Conservation (phyloP, 805 yeast species). For the Martiniozyma abietophila region DNA sequence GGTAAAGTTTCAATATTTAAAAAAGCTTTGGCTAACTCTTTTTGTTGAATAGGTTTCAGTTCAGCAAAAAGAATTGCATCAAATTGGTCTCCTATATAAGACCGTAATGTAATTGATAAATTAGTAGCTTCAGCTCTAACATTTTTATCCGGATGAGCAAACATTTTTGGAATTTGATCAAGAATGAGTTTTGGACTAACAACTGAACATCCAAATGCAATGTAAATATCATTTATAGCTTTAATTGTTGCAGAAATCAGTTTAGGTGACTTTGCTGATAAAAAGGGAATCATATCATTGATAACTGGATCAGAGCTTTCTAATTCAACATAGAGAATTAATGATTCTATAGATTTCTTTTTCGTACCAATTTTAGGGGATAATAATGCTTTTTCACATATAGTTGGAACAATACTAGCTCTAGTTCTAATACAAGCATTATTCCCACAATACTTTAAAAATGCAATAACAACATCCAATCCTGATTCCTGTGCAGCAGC, state of each 20-base stretch:
- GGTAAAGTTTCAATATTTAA: constrained; percentile 37
- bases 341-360: constrained; percentile 50
- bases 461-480: constrained; percentile 42
- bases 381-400: constrained; percentile 76
- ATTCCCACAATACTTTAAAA: constrained; percentile 49
- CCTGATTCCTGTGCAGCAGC: constrained; percentile 91
- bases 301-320: constrained; percentile 58
- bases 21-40: constrained; percentile 66
- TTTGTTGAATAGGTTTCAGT: constrained; percentile 87
- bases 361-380: constrained; percentile 72
- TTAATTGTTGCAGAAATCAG: constrained; percentile 58
- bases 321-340: constrained; percentile 55
- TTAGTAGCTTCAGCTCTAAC: constrained; percentile 74
- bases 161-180: constrained; percentile 53
- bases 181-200: constrained; percentile 50
- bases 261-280: constrained; percentile 64
- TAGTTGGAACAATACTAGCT: constrained; percentile 32
- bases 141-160: constrained; percentile 77
- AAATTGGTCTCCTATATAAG: constrained; percentile 62
- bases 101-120: constrained; percentile 58
- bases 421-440: constrained; percentile 33
- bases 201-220: constrained; percentile 53
- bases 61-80: constrained; percentile 53
- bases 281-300: constrained; percentile 55
- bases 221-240: constrained; percentile 47